Conservation (phyloP, 768 basidiomycete species). For the Agrocybe pediades region DNA sequence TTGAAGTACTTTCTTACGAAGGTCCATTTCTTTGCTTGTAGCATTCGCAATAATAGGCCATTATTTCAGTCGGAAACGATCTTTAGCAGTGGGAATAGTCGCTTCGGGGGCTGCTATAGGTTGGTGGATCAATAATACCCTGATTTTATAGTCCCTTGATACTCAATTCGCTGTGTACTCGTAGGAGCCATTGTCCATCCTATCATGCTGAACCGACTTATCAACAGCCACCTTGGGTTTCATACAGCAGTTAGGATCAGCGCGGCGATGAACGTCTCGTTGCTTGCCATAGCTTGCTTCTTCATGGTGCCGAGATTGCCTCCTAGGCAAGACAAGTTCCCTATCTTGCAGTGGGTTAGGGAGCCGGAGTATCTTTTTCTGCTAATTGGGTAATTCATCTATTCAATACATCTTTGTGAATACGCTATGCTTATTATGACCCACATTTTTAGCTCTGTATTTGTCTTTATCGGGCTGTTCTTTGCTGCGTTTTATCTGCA, state of each 20-base stretch:
- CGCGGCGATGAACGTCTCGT: conserved; percentile 32
- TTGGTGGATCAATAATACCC: conserved; percentile 9
- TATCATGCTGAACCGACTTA: conserved; percentile 57
- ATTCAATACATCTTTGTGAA: background rate
- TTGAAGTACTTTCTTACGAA: no score
- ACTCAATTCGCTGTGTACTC: background rate
- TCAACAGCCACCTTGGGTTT: conserved; percentile 38
- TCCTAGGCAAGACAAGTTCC: conserved; percentile 25
- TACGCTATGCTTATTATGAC: background rate
- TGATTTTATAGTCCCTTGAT: background rate
- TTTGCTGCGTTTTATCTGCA: conserved; percentile 55
- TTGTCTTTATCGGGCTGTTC: conserved; percentile 37
- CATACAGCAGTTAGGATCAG: conserved; percentile 41
- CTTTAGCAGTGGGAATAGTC: conserved; percentile 55
- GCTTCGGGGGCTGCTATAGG: conserved; percentile 33
- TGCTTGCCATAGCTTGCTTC: conserved; percentile 32
- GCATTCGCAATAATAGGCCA: conserved; percentile 51
- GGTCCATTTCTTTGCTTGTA: background rate
- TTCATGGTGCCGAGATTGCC: conserved; percentile 39
- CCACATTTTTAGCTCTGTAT: conserved; percentile 24
- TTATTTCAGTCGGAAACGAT: conserved; percentile 48
- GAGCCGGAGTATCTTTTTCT: conserved; percentile 29
- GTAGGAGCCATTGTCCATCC: conserved; percentile 56
- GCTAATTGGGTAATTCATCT: conserved; percentile 11
- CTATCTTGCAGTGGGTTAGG: conserved; percentile 27